Evolutionary conservation across 2,329 filamentous ascomycete genomes (phyloP).

Genomic region (Lachnellula arida): DNA sequence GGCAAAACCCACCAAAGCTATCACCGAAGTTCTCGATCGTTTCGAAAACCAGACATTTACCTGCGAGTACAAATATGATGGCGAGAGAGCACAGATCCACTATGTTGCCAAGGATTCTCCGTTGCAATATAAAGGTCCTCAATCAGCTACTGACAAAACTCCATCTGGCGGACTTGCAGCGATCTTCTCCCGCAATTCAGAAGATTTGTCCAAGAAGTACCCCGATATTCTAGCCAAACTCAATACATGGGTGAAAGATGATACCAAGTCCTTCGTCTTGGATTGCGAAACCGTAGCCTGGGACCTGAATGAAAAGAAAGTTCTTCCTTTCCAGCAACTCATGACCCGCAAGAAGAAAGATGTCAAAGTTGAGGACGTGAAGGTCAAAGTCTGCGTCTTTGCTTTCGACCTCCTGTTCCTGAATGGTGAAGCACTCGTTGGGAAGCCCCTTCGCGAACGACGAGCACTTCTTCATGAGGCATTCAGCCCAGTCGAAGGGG

Average conservation of each 20-base stretch:
- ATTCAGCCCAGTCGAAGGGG: constrained; percentile 76
- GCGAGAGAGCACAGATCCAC: constrained; percentile 96
- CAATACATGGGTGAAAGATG: constrained; percentile 80
- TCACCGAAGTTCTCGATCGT: constrained; percentile 93
- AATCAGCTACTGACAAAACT: constrained; percentile 55
- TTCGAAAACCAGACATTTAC: constrained; percentile 96
- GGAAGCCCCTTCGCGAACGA: constrained; percentile 79
- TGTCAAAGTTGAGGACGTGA: constrained; percentile 91
- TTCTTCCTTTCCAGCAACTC: constrained; percentile 92
- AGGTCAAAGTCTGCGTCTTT: constrained; percentile 95
- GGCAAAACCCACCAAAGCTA: constrained; percentile 96
- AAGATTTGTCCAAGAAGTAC: constrained; percentile 96
- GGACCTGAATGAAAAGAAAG: constrained; percentile 93
- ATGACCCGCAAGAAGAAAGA: constrained; percentile 99
- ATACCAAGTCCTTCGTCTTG: constrained; percentile 92
- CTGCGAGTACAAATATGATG: constrained; percentile 99
- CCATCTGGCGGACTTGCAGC: constrained; percentile 63
- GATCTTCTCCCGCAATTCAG: constrained; percentile 96
- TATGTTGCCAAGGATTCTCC: constrained; percentile 81
- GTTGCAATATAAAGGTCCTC: constrained; percentile 61
- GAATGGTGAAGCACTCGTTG: constrained; percentile 85
- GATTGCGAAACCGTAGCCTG: constrained; percentile 98
- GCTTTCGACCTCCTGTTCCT: constrained; percentile 93
- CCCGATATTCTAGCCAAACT: constrained; percentile 90
- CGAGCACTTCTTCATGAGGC: constrained; percentile 68